Conservation (phyloP, 2,329 filamentous ascomycete genomes). For the Penicillium occitanis region DNA sequence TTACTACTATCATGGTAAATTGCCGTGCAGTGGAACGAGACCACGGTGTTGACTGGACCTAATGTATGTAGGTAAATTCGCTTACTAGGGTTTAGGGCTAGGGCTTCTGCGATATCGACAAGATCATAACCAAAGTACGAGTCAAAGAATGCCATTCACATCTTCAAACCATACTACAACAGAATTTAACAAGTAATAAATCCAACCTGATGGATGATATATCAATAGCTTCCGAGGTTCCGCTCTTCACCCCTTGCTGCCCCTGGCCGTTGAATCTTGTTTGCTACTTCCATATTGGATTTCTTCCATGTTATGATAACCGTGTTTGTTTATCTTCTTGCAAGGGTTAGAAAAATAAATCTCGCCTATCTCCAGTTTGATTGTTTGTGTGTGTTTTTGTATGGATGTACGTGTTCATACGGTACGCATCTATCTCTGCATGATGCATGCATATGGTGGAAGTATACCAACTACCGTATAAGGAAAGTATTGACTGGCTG, state of each 20-base stretch:
- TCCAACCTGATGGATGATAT: not conserved
- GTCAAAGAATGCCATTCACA: not conserved
- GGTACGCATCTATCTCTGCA: not conserved
- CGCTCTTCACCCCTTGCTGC: not conserved
- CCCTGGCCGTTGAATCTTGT: not conserved
- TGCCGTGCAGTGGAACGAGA: not conserved
- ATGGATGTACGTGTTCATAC: not conserved
- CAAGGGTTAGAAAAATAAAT: not conserved
- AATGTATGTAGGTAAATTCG: not conserved
- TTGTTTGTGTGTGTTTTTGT: not conserved
- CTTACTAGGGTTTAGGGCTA: slow-evolving; percentile 4
- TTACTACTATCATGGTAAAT: not conserved
- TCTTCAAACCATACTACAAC: not conserved
- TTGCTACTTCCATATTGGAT: not conserved
- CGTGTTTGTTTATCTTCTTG: not conserved
- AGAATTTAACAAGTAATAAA: too few species aligned
- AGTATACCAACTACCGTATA: not conserved
- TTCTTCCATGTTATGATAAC: not conserved
- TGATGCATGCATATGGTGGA: not conserved
- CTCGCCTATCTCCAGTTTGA: not conserved
- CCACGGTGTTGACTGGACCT: not conserved
- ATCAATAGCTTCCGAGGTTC: not conserved
- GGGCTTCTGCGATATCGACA: not conserved
- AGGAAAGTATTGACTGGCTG: not conserved
- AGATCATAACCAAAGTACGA: not conserved